These are phyloP conservation scores for Sporobolomyces pararoseus DNA, from an alignment of 768 basidiomycete species.

Conservation along the genomic window DNA sequence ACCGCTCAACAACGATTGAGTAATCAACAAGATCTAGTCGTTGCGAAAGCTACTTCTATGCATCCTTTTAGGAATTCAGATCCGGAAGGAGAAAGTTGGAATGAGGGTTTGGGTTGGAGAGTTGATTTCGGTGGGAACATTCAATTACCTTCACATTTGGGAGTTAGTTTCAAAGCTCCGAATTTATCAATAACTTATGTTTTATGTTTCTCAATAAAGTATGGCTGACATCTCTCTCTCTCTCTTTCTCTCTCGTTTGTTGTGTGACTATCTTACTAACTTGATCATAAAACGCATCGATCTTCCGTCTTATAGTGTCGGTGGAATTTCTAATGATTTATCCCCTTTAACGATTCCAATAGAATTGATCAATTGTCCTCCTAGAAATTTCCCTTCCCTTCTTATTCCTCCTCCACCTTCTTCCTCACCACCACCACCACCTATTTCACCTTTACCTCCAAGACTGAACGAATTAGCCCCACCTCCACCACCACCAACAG, in stretches of 20 bases:
- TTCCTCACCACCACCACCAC: not conserved
- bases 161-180: constrained; percentile 24
- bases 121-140: constrained; percentile 15
- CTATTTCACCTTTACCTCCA: not conserved
- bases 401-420: constrained; percentile 3
- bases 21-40: constrained; percentile 21
- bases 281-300: not conserved
- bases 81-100: not conserved
- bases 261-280: too few relatives aligned
- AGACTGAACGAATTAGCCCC: not conserved
- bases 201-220: constrained; percentile 27
- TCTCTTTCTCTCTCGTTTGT: too few relatives aligned
- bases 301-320: not conserved
- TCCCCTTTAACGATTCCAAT: constrained; percentile 20
- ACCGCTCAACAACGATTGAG: constrained; percentile 21
- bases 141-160: constrained; percentile 11
- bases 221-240: not conserved
- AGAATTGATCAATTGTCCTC: constrained; percentile 20
- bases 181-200: constrained; percentile 30
- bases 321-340: constrained; percentile 2
- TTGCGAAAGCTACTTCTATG: constrained; percentile 8
- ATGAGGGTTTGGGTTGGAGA: constrained; percentile 5
- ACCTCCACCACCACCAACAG: not conserved
- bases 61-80: not conserved
- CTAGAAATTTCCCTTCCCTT: not conserved